Conservation (phyloP, 768 basidiomycete species). For the Terana coerulea region DNA sequence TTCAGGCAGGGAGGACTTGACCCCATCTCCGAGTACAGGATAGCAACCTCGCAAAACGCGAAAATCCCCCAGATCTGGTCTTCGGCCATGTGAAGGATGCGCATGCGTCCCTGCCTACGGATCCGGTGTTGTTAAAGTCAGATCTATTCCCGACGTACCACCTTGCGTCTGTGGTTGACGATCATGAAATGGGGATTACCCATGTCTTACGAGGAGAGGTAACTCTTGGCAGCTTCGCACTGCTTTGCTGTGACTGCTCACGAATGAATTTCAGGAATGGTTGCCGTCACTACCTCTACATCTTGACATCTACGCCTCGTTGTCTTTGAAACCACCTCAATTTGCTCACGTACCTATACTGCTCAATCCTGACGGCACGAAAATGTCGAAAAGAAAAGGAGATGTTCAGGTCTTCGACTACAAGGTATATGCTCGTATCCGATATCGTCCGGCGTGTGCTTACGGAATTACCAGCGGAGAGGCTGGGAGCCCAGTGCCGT, state of each 20-base stretch:
- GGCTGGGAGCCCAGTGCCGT: constrained; percentile 92
- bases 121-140: constrained; percentile 89
- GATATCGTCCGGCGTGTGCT: not conserved
- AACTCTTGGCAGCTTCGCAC: constrained; percentile 12
- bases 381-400: constrained; percentile 93
- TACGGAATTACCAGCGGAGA: constrained; percentile 44
- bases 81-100: constrained; percentile 75
- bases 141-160: constrained; percentile 97
- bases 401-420: constrained; percentile 87
- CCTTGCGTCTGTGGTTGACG: constrained; percentile 92
- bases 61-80: constrained; percentile 60
- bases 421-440: constrained; percentile 46
- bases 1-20: not conserved
- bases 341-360: constrained; percentile 93
- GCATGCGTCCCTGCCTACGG: constrained; percentile 76
- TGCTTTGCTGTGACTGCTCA: not conserved
- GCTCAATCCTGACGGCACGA: constrained; percentile 84
- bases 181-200: constrained; percentile 93
- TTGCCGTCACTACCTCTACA: constrained; percentile 90
- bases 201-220: constrained; percentile 96
- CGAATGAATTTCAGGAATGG: constrained; percentile 73
- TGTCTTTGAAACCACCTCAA: constrained; percentile 66
- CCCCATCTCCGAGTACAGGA: constrained; percentile 38
- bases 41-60: constrained; percentile 47
- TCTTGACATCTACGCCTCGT: constrained; percentile 79